phyloP scores from a whole-genome alignment of 139 green algal species.

The Desmodesmus armatus region DNA sequence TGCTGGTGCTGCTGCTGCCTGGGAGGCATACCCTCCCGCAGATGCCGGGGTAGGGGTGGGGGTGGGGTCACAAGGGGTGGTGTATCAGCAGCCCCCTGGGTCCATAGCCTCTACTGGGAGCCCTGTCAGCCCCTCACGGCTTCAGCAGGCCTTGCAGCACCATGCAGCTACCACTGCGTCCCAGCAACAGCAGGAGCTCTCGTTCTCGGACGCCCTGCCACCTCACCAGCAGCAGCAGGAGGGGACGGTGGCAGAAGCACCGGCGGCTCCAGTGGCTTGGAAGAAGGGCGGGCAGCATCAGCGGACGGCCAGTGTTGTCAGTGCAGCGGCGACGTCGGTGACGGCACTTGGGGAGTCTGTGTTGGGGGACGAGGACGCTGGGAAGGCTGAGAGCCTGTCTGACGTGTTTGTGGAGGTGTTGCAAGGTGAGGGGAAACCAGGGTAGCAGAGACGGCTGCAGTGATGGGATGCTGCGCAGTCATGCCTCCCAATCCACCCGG shows the following conservation, averaged over 20 bases:
- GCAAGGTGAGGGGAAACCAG: constrained; percentile 13
- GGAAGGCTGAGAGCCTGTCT: neutral
- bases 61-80: no score
- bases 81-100: no score
- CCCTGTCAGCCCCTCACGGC: no score
- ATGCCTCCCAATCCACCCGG: neutral
- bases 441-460: no score
- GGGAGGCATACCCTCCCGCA: no score
- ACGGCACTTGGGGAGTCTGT: neutral
- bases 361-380: neutral
- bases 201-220: no score
- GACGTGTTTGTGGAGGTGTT: constrained; percentile 22
- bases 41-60: no score
- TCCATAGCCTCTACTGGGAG: no score
- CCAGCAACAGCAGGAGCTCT: neutral
- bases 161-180: neutral
- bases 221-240: neutral
- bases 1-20: no score
- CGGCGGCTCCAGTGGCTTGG: neutral
- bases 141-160: no score
- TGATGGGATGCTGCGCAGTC: neutral
- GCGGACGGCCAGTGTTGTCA: neutral
- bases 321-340: neutral
- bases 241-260: neutral
- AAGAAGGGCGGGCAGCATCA: neutral